Base-by-base conservation (phyloP, 129 eudicot species). In the Flaveria ramosissima region DNA sequence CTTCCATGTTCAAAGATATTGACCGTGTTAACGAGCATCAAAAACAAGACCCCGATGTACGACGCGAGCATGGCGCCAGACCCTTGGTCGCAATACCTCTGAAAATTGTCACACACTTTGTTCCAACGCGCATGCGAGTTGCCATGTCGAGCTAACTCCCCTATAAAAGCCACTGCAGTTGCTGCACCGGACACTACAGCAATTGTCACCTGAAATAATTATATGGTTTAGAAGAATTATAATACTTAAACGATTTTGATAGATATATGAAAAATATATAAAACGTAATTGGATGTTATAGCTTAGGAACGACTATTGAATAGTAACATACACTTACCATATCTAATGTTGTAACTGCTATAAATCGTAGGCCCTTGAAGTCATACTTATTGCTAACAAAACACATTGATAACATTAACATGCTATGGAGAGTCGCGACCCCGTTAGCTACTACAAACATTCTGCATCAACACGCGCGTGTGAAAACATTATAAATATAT, bases 121-220 rank as follows among this genome's bases (percentile, higher is more conserved):
- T 90, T 87, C 98, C 98, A 93, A 64, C 92, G 85, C 19, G 98
- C 96, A 73, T 93, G 98, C 0, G 96, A 85, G 76, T 93, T 93
- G 0, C 98, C 98, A 27, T 88, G 62, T 75, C 92, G 79, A 11
- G 92, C 98, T 9, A 93, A 72, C 74, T 90, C 87, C 6, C 92
- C 96, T 91, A 93, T 90, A 85, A 90, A 93, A 5, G 86, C 89
- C 41, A 93, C 90, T 78, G 97, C 89, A 17, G 85, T 87, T 78
- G 97, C 89, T 10, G 85, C 92, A 14, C 91, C 92, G 0, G 96
- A 85, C 47, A 93, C 63, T 30, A 87, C 11, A 10, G 80, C 92
- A 81, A 90, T 88, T 14, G 71, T 90, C 47, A 86, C 47, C 98
- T 93, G 51, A 45, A 5, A 67, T 42, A 50, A 13, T 1, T 4